These are phyloP conservation scores for Lipomyces orientalis DNA, from an alignment of 805 yeast genomes.

Conservation along the genomic window DNA sequence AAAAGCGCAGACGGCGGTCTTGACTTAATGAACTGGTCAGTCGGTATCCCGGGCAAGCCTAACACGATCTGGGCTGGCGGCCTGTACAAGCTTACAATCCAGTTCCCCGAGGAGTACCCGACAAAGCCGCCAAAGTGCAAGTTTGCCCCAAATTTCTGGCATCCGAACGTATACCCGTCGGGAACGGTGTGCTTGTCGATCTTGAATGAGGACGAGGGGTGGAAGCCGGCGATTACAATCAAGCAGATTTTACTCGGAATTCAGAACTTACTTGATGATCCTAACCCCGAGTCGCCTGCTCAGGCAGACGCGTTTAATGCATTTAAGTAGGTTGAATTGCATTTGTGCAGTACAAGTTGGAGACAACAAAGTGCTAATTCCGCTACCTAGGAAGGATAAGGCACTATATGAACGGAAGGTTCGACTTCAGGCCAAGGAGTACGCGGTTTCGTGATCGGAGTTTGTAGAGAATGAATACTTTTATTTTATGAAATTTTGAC, in stretches of 20 bases:
- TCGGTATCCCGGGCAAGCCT: constrained; percentile 94
- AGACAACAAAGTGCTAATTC: background rate
- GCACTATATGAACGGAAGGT: constrained; percentile 76
- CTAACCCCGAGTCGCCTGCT: constrained; percentile 96
- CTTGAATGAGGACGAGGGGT: constrained; percentile 91
- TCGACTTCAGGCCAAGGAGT: constrained; percentile 76
- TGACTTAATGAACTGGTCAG: constrained; percentile 86
- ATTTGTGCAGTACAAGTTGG: background rate
- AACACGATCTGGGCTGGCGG: constrained; percentile 90
- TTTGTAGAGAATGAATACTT: background rate
- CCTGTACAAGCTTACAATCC: constrained; percentile 80
- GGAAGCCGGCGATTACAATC: constrained; percentile 93
- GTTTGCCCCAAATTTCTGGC: constrained; percentile 89
- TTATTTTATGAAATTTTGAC: background rate
- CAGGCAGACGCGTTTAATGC: constrained; percentile 97
- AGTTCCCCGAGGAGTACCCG: constrained; percentile 89
- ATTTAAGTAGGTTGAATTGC: constrained; percentile 30
- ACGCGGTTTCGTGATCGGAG: constrained; percentile 49
- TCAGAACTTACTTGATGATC: constrained; percentile 86
- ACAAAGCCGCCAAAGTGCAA: constrained; percentile 94
- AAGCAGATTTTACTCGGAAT: constrained; percentile 90
- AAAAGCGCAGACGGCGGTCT: constrained; percentile 82
- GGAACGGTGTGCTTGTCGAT: constrained; percentile 95
- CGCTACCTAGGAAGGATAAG: constrained; percentile 61
- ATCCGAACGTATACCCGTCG: constrained; percentile 96